Evolutionary conservation across 2,329 filamentous ascomycete species (phyloP).

Genomic region (Diaporthe caulivora): DNA sequence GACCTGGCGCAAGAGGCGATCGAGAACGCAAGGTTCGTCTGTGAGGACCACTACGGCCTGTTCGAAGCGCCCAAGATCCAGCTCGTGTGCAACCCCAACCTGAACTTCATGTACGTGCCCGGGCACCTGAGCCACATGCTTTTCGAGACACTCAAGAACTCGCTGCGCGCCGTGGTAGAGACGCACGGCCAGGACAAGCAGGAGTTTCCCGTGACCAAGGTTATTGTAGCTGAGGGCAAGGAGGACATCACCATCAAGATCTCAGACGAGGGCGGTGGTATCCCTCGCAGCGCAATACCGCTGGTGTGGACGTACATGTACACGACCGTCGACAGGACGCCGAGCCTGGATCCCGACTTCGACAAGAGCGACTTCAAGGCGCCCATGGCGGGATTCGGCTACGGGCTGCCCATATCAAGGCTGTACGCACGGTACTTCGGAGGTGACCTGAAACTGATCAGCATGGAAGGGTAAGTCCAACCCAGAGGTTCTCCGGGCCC

Average conservation of each 20-base stretch:
- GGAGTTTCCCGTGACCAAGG: conserved; percentile 95
- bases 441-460: conserved; percentile 96
- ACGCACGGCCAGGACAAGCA: conserved; percentile 95
- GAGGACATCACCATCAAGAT: conserved; percentile 99
- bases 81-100: conserved; percentile 91
- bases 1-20: conserved; percentile 97
- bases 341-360: conserved; percentile 95
- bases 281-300: conserved; percentile 91
- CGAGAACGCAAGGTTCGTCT: conserved; percentile 98
- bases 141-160: conserved; percentile 99
- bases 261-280: conserved; percentile 95
- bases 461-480: conserved; percentile 92
- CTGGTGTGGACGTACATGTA: conserved; percentile 99
- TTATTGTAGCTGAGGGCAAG: conserved; percentile 96
- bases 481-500: conserved; percentile 12
- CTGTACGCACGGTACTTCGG: conserved; percentile 98
- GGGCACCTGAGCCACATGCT: conserved; percentile 99
- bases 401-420: conserved; percentile 92
- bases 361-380: conserved; percentile 99
- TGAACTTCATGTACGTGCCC: conserved; percentile 99
- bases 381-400: conserved; percentile 99
- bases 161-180: conserved; percentile 94
- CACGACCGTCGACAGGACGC: conserved; percentile 96
- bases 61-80: conserved; percentile 98
- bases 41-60: conserved; percentile 97